phyloP scores from a whole-genome alignment of 2,329 filamentous ascomycete genomes.

The Stenocarpella maydis region DNA sequence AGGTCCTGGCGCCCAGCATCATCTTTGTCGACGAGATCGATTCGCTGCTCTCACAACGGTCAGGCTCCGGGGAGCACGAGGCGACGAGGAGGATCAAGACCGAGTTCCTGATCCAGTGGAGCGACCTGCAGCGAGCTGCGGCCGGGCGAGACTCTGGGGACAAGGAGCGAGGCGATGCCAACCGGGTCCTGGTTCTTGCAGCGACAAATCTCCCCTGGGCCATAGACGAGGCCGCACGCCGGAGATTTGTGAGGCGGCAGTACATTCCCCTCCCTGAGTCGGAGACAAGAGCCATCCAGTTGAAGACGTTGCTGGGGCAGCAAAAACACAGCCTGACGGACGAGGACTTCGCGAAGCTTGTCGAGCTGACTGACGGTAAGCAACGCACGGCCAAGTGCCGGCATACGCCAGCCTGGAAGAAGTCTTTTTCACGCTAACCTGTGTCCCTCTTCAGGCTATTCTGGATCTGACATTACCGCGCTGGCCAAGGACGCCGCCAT shows the following conservation, averaged over 20 bases:
- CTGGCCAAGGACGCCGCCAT: conserved; percentile 98
- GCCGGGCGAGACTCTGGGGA: conserved; percentile 78
- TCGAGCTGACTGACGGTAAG: conserved; percentile 85
- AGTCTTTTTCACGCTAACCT: conserved; percentile 14
- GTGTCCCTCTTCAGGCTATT: conserved; percentile 74
- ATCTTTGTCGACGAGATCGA: conserved; percentile 99
- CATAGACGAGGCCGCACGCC: conserved; percentile 92
- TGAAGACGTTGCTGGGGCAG: conserved; percentile 81
- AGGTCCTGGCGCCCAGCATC: conserved; percentile 88
- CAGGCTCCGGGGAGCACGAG: conserved; percentile 87
- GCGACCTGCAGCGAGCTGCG: conserved; percentile 88
- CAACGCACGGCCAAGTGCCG: conserved; percentile 31
- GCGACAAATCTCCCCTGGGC: conserved; percentile 98
- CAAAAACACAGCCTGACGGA: conserved; percentile 84
- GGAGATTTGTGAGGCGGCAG: conserved; percentile 90
- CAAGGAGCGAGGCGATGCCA: conserved; percentile 81
- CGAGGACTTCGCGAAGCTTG: conserved; percentile 75
- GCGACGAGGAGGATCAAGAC: conserved; percentile 95
- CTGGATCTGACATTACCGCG: conserved; percentile 94
- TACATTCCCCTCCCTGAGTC: conserved; percentile 95
- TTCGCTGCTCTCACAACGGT: conserved; percentile 84
- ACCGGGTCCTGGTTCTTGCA: conserved; percentile 88
- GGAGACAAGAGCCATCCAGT: conserved; percentile 79
- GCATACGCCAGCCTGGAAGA: too few relatives aligned
- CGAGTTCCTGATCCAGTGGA: conserved; percentile 98